Evolutionary conservation across 192 early-diverging fungal genomes (phyloP).

Genomic region (Coemansia sp.): DNA sequence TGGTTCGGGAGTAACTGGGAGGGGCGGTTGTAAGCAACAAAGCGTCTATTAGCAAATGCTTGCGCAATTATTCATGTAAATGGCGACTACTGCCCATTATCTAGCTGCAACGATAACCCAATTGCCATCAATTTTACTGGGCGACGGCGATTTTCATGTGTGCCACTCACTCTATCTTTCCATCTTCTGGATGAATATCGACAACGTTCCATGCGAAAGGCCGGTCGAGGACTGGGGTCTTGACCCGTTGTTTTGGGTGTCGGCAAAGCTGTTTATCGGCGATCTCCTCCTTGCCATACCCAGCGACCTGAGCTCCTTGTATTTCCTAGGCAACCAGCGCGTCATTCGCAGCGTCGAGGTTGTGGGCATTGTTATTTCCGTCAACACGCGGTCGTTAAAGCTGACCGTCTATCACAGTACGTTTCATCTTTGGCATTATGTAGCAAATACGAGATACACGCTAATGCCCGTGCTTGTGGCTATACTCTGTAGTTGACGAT

Average conservation of each 20-base stretch:
- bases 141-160: no score
- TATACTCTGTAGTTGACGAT: constrained; percentile 41
- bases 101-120: not conserved
- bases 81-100: not conserved
- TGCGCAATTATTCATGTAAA: not conserved
- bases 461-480: not conserved
- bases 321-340: constrained; percentile 40
- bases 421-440: constrained; percentile 3
- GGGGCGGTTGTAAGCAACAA: no score
- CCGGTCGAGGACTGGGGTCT: constrained; percentile 36
- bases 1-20: not conserved
- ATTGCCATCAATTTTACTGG: no score
- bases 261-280: constrained; percentile 50
- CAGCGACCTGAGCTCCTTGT: constrained; percentile 24
- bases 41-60: not conserved
- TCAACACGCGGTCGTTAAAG: constrained; percentile 21
- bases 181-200: constrained; percentile 19
- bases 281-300: constrained; percentile 31
- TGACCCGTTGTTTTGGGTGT: constrained; percentile 51
- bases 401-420: constrained; percentile 32
- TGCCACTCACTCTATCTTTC: not conserved
- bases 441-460: no score
- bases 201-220: constrained; percentile 18
- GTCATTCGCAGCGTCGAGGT: constrained; percentile 38
- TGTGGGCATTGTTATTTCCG: constrained; percentile 47